These are phyloP conservation scores for Tillandsia leiboldiana DNA, from an alignment of 176 grass and related monocot species.

Conservation along the genomic window DNA sequence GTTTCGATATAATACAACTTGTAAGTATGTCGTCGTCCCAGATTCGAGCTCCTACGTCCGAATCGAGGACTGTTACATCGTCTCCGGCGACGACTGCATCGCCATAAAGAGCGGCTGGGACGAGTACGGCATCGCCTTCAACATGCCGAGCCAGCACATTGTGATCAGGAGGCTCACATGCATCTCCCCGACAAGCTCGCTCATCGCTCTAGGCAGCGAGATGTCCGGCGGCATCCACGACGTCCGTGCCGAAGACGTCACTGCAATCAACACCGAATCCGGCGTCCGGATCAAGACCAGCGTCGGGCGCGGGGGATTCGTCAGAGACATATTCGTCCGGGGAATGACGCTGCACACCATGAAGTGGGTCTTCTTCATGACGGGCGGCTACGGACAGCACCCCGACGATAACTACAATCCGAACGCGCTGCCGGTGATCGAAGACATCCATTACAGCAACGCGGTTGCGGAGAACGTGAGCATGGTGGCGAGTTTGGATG, in stretches of 20 bases:
- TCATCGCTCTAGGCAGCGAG: conserved; percentile 73
- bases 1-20: neutral
- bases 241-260: conserved; percentile 43
- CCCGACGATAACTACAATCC: conserved; percentile 33
- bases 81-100: conserved; percentile 74
- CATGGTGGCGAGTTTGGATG: conserved; percentile 43
- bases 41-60: conserved; percentile 85
- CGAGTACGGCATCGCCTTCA: conserved; percentile 60
- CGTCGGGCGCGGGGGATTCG: conserved; percentile 60
- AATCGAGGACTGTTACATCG: conserved; percentile 76
- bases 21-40: conserved; percentile 12
- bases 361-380: conserved; percentile 71
- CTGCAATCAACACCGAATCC: conserved; percentile 54
- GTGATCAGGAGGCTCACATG: conserved; percentile 59
- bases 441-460: conserved; percentile 35
- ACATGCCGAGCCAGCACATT: conserved; percentile 61
- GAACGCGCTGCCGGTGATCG: conserved; percentile 37
- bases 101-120: conserved; percentile 92
- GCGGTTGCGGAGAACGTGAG: conserved; percentile 35
- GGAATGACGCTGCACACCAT: conserved; percentile 59
- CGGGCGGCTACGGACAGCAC: conserved; percentile 48
- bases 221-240: conserved; percentile 82
- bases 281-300: conserved; percentile 64
- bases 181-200: conserved; percentile 81
- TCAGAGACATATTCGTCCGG: conserved; percentile 54